Conservation (phyloP, 1,139 yeast genomes). For the Debaryomyces psychrophilus region DNA sequence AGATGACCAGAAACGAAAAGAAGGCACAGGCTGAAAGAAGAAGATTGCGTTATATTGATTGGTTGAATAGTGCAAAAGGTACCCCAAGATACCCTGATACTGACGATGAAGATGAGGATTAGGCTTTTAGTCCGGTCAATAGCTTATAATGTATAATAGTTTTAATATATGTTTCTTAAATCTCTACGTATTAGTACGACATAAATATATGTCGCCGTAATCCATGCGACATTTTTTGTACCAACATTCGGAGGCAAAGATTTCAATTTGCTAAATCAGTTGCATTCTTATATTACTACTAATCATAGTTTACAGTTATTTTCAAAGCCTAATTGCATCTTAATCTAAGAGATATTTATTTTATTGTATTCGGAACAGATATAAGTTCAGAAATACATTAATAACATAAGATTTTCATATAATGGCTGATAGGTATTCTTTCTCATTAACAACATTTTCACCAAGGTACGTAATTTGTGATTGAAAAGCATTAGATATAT, state of each 20-base stretch:
- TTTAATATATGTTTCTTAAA: slow-evolving; percentile 2
- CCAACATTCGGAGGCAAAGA: slow-evolving; percentile 5
- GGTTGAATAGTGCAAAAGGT: slow-evolving; percentile 97
- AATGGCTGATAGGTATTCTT: slow-evolving; percentile 98
- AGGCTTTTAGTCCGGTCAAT: neutral
- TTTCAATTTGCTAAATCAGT: neutral
- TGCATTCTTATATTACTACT: neutral
- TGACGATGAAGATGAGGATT: slow-evolving; percentile 77
- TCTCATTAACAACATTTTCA: slow-evolving; percentile 93
- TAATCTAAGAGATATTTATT: neutral
- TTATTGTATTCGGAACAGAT: neutral
- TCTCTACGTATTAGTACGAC: slow-evolving; percentile 5
- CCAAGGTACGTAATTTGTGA: slow-evolving; percentile 68
- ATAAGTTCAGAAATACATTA: neutral
- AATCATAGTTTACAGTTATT: neutral
- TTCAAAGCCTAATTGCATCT: neutral
- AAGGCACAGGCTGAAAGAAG: slow-evolving; percentile 91
- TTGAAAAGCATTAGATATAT: neutral
- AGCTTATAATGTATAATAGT: slow-evolving; percentile 7
- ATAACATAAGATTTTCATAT: slow-evolving; percentile 13
- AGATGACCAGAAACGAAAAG: slow-evolving; percentile 95
- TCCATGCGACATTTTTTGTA: slow-evolving; percentile 9
- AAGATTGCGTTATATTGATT: slow-evolving; percentile 88
- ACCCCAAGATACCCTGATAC: slow-evolving; percentile 94
- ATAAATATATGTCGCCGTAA: neutral